These are phyloP conservation scores for Saraca asoca DNA, from an alignment of 331 rosid genomes.

Conservation along the genomic window DNA sequence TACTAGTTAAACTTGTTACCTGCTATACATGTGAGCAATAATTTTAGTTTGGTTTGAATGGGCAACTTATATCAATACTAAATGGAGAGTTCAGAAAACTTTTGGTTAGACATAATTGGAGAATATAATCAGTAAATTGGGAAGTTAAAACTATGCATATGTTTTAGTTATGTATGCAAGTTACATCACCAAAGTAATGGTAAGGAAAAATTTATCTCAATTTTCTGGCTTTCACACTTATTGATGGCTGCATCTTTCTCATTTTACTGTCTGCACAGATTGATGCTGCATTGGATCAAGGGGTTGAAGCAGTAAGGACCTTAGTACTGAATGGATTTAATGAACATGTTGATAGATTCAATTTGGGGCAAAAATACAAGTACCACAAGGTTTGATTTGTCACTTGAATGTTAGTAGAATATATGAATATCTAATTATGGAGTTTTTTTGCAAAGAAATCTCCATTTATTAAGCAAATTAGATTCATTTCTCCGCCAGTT, in stretches of 20 bases:
- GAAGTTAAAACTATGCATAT: neutral
- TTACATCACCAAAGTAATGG: neutral
- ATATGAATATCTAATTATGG: neutral
- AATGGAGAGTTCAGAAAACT: neutral
- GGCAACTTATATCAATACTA: constrained; percentile 1
- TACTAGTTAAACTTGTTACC: neutral
- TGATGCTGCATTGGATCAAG: constrained; percentile 72
- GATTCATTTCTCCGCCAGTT: too few relatives aligned
- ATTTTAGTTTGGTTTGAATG: neutral
- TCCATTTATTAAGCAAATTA: too few relatives aligned
- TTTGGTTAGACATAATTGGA: neutral
- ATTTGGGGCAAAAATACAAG: constrained; percentile 84
- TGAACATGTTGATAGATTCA: constrained; percentile 62
- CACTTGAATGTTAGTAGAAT: neutral
- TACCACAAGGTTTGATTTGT: constrained; percentile 64
- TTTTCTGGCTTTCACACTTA: neutral
- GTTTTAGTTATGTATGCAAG: neutral
- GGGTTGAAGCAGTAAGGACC: constrained; percentile 71
- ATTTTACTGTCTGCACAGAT: constrained; percentile 47
- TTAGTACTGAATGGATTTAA: constrained; percentile 63
- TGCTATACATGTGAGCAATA: constrained; percentile 4
- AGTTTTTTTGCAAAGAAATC: neutral
- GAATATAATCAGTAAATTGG: constrained; percentile 3
- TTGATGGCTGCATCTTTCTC: neutral
- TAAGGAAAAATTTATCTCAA: constrained; percentile 12